Conservation (phyloP, 2,329 filamentous ascomycete species). For the Sarocladiaceae sp. region DNA sequence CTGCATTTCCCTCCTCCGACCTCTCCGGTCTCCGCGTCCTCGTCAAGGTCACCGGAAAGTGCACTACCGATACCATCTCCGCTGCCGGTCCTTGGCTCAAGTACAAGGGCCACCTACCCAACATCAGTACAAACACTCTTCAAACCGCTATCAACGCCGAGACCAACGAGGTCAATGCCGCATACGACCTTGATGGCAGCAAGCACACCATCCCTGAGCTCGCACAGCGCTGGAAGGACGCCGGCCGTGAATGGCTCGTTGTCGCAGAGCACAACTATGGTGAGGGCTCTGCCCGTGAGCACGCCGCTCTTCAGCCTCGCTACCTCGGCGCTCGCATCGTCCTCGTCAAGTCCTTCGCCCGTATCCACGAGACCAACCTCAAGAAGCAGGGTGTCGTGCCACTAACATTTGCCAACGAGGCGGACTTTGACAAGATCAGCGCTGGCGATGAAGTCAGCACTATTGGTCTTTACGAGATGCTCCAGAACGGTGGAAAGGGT, state of each 20-base stretch:
- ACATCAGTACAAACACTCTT: conserved; percentile 95
- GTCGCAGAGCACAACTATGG: conserved; percentile 98
- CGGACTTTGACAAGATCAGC: conserved; percentile 78
- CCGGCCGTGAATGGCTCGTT: conserved; percentile 79
- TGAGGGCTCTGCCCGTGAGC: conserved; percentile 83
- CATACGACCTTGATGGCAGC: conserved; percentile 79
- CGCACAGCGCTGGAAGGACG: conserved; percentile 74
- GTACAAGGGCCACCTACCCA: conserved; percentile 98
- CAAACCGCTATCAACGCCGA: conserved; percentile 92
- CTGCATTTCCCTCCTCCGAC: conserved; percentile 73
- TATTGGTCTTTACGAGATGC: conserved; percentile 76
- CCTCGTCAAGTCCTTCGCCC: conserved; percentile 80
- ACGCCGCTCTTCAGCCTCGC: conserved; percentile 85
- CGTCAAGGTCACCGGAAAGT: conserved; percentile 96
- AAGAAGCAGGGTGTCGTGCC: conserved; percentile 98
- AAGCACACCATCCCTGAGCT: conserved; percentile 81
- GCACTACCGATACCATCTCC: conserved; percentile 98
- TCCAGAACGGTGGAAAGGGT: conserved; percentile 73
- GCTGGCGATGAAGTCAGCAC: conserved; percentile 83
- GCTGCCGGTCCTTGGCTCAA: conserved; percentile 96
- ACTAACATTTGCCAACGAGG: conserved; percentile 82
- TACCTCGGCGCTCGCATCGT: conserved; percentile 84
- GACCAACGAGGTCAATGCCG: conserved; percentile 87
- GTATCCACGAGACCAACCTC: conserved; percentile 92
- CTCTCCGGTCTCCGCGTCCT: conserved; percentile 77